Evolutionary conservation across 805 yeast species (phyloP), one percentile per base, ranked within the genome.

Genomic region (Lipomyces kockii): DNA sequence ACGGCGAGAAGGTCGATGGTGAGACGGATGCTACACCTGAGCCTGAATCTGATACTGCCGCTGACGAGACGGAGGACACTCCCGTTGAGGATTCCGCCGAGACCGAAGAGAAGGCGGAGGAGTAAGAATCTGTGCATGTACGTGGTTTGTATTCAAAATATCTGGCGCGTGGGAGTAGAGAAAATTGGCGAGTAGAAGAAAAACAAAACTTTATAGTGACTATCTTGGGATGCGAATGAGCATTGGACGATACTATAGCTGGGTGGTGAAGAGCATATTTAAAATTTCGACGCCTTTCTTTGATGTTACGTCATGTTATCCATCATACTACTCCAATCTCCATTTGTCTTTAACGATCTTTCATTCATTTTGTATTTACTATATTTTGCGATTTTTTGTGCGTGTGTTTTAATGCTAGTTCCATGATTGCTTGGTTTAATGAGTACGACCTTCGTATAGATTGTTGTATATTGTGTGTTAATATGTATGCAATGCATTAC

Each of bases 21-120:
- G 62, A 29, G 37, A 5, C 32, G 7, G 60, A 60, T 46, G 61
- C 59, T 11, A 27, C 39, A n/a, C 61, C 71, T 25, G 74, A 63
- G 51, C 37, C 63, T 27, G 63, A n/a, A 34, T 62, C 67, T 51
- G 64, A 56, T n/a, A 58, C 65, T 27, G 57, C 52, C 53, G 56
- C 63, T 46, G 66, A 59, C 14, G 74, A 70, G 63, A 71, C 63
- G 60, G 43, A 29, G 14, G 61, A 53, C n/a, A 17, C 43, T 22
- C 35, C 39, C 14, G 65, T 53, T n/a, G 62, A 60, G 60, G 60
- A 35, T 7, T 22, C 56, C 27, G 35, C 17, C 29, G 57, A 35
- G 9, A 25, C 14, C 17, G 55, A 20, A 6, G 55, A 25, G 34
- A 52, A 52, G 55, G 22, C 34, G 34, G 55, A 52, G 12, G 55